Evolutionary conservation across 2,329 filamentous ascomycete genomes (phyloP), one percentile per base, ranked within the genome.

Genomic region (Trichoderma breve): DNA sequence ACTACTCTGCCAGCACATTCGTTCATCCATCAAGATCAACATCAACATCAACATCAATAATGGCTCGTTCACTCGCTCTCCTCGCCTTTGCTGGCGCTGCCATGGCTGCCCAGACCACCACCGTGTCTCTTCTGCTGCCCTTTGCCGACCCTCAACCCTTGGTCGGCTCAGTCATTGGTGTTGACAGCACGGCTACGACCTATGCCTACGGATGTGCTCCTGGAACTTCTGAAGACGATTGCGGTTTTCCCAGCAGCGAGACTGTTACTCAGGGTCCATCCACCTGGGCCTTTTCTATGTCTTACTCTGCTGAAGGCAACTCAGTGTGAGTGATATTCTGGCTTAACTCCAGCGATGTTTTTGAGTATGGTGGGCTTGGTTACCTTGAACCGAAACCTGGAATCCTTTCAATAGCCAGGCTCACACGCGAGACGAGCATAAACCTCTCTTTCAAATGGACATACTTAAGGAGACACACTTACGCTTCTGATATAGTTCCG

Each of bases 181-280:
- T 43, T 21, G 55, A 67, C 12, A 68, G 60, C 61, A 39, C 61
- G 36, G 76, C 77, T 60, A 82, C 81, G 1, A 83, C 81, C 3
- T 75, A 77, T 60, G 74, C 74, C 60, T 58, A 81, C 26, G 70
- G 70, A 28, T 83, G 81, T 71, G 68, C 28, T 68, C 53, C 64
- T 9, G 68, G 74, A 34, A 66, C 68, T 34, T 26, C 70, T 24
- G 7, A 24, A 3, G 32, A 60, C 3, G 58, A 70, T 3, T 72
- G 71, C 34, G 51, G 57, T 3, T 57, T 65, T 21, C 6, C 28
- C 5, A 15, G 11, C 34, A 57, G 51, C 68, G n/a, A 76, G 9
- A 78, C 76, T 15, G 30, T 81, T 69, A 71, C 77, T n/a, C 77
- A 79, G 57, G 80, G 76, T 51, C 77, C 75, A 14, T 75, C 71